Evolutionary conservation across 306 rosid genomes (phyloP).

Genomic region (Quercus berberidifolia): DNA sequence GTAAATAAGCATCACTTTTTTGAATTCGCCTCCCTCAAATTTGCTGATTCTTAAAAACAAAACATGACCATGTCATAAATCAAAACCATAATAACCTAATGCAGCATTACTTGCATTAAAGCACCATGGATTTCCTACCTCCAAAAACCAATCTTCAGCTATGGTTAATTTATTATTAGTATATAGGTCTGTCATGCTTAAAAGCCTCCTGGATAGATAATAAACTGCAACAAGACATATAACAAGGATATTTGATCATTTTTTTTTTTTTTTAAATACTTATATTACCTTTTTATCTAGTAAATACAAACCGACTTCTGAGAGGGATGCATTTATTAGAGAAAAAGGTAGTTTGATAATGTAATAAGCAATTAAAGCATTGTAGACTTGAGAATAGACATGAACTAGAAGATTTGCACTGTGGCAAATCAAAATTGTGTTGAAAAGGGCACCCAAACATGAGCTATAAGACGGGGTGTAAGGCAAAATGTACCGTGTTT

Average conservation of each 20-base stretch:
- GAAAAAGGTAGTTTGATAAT: too few species aligned
- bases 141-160: not conserved
- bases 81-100: too few species aligned
- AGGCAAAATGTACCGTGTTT: not conserved
- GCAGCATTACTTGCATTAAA: too few species aligned
- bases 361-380: not conserved
- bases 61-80: too few species aligned
- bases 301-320: too few species aligned
- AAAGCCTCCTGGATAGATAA: not conserved
- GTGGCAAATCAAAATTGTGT: not conserved
- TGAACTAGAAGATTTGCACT: not conserved
- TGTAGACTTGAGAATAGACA: not conserved
- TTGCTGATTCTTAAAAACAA: too few species aligned
- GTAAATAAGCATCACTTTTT: too few species aligned
- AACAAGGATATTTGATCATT: too few species aligned
- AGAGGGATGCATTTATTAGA: too few species aligned
- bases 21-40: too few species aligned
- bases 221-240: not conserved
- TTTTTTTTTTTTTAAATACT: too few species aligned
- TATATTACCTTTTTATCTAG: too few species aligned
- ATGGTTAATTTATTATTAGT: not conserved
- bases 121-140: not conserved
- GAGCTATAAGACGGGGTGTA: not conserved
- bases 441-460: not conserved
- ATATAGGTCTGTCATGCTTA: not conserved